Evolutionary conservation across 495 filamentous ascomycete genomes (phyloP).

Genomic region (Podospora tetraspora): DNA sequence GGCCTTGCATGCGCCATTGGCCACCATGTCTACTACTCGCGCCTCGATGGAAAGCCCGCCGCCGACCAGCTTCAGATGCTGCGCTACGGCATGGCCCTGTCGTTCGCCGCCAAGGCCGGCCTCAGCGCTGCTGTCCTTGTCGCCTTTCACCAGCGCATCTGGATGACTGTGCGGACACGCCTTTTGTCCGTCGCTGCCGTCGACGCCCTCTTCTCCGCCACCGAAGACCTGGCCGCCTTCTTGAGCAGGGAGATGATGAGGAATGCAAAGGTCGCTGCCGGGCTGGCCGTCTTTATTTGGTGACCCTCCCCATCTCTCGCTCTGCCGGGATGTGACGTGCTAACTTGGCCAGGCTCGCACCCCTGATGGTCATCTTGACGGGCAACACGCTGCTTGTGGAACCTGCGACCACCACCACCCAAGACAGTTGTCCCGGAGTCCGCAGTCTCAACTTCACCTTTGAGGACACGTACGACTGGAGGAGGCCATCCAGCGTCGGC

Average conservation of each 20-base stretch:
- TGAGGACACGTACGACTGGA: conserved; percentile 35
- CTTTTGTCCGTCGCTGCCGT: conserved; percentile 31
- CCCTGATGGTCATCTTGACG: conserved; percentile 34
- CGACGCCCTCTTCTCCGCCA: conserved; percentile 34
- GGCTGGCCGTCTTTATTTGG: conserved; percentile 34
- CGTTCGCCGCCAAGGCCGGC: conserved; percentile 35
- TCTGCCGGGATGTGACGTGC: too few species aligned
- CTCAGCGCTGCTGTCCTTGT: conserved; percentile 30
- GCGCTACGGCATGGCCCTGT: conserved; percentile 34
- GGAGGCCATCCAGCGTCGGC: conserved; percentile 24
- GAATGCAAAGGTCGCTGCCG: conserved; percentile 28
- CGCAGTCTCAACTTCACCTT: conserved; percentile 34
- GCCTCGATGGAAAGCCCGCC: conserved; percentile 27
- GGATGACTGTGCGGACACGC: conserved; percentile 32
- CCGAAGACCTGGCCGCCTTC: conserved; percentile 29
- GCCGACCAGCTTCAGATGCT: conserved; percentile 34
- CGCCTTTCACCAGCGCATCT: conserved; percentile 34
- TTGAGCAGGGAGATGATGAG: conserved; percentile 31
- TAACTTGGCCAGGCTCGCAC: conserved; percentile 21
- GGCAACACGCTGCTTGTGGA: conserved; percentile 35
- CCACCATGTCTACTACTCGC: conserved; percentile 33
- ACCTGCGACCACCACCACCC: conserved; percentile 8
- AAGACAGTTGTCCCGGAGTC: conserved; percentile 25
- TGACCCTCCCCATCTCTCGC: too few species aligned
- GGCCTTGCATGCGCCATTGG: conserved; percentile 32